Percentiles rank a stretch among this genome's conserved stretches.
Evolutionary conservation across 108 stramenopile species (phyloP).

Genomic region (Fistulifera solaris): DNA sequence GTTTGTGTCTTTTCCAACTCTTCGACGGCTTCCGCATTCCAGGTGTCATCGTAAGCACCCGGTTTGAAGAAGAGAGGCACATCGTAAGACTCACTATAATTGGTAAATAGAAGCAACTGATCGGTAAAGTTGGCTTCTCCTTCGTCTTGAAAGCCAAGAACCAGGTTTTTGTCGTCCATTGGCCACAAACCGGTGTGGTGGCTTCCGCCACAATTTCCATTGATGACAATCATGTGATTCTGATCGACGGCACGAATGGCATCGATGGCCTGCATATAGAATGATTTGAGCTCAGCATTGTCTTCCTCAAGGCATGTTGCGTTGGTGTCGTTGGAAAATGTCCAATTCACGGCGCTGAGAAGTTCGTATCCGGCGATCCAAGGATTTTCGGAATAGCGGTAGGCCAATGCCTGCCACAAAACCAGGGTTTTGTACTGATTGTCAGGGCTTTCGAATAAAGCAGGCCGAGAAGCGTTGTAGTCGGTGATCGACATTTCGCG

Average conservation of each 20-base stretch:
- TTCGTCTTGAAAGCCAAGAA: background rate
- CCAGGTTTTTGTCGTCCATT: background rate
- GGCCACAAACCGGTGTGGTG: constrained; percentile 2
- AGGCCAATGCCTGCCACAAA: background rate
- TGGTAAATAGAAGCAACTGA: too few species aligned
- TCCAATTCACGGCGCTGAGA: background rate
- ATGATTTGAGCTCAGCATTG: background rate
- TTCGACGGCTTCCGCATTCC: background rate
- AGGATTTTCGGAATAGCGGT: background rate
- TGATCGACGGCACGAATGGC: constrained; percentile 1
- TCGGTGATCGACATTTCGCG: background rate
- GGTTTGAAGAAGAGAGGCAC: too few species aligned
- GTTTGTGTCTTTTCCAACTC: background rate
- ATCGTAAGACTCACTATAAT: too few species aligned
- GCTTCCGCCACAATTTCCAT: background rate
- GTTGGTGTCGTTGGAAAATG: background rate
- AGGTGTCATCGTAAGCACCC: too few species aligned
- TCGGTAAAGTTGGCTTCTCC: too few species aligned
- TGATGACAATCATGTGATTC: constrained; percentile 3
- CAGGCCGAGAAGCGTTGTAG: background rate
- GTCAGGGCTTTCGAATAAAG: background rate
- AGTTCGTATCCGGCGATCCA: background rate
- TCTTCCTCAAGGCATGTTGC: background rate
- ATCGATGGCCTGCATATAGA: background rate
- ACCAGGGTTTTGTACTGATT: background rate